Base-by-base conservation (phyloP, 2,329 filamentous ascomycete genomes). In the Sclerotinia trifoliorum region DNA sequence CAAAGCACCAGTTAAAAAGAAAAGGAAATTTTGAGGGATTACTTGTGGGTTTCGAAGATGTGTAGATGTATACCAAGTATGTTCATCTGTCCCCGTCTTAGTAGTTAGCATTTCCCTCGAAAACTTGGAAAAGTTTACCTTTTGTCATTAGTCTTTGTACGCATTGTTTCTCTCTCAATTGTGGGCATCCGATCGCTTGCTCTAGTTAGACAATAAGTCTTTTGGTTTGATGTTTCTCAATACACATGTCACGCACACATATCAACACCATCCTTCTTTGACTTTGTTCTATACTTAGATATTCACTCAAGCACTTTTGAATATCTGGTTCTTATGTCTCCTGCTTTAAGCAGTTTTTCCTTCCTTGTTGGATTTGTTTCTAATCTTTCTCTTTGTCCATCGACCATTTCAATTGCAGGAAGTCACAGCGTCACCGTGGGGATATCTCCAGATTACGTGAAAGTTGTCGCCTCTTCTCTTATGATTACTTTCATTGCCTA, bases 1-100 rank as follows among this genome's bases (percentile, higher is more conserved):
- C 13, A 75, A 73, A 57, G 73, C 70, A 19, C 75, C 77, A 19
- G 71, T 68, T 17, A 78, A 75, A 66, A 78, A 78, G 70, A 78
- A 77, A 69, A 72, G 75, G 68, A 78, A 75, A 51, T 78, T 78
- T 70, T 78, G 65, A 74, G 35, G 24, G 54, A 21, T 26, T 17
- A n/a, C 7, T 21, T 7, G 5, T n/a, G 58, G 15, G 7, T 21
- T 32, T 21, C n/a, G 7, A 26, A 58, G 54, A 65, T 65, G 39
- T 44, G 19, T 56, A 56, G 39, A 58, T n/a, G 32, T 65, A 52
- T 15, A 42, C 13, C 39, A 51, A 51, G 46, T 62, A 62, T 51
- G 29, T 62, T 39, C 29, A 62, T 26, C 32, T 62, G 2, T 19
- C 46, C 29, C 46, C 29, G 26, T 62, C 8, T 62, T 21, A 39